Conservation (phyloP, 768 basidiomycete species). For the Tulasnella sp. region DNA sequence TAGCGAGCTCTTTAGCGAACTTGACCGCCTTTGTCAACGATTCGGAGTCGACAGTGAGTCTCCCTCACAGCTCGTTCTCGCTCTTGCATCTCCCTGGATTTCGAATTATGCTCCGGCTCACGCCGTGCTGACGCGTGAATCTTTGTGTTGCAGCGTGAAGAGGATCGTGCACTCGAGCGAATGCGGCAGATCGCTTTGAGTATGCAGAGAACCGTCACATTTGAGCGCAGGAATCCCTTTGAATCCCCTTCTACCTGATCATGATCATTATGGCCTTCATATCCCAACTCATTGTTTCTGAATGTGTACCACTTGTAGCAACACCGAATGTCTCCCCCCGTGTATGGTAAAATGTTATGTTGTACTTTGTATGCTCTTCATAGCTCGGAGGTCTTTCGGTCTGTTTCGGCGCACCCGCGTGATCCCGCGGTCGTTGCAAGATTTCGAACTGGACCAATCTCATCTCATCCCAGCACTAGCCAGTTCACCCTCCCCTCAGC, state of each 20-base stretch:
- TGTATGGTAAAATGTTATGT: background rate
- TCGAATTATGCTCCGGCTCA: background rate
- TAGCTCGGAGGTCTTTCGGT: background rate
- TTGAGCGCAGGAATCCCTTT: conserved; percentile 7
- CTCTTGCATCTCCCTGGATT: background rate
- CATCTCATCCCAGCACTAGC: background rate
- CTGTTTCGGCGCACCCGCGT: background rate
- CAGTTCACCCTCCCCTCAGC: background rate
- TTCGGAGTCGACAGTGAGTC: conserved; percentile 17
- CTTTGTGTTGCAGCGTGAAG: conserved; percentile 16
- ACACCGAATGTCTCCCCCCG: too few relatives aligned
- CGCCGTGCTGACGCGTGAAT: background rate
- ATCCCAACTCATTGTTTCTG: background rate
- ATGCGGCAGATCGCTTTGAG: conserved; percentile 21
- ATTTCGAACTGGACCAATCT: background rate
- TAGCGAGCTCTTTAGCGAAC: conserved; percentile 21
- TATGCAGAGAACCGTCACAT: conserved; percentile 18
- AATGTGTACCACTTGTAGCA: background rate
- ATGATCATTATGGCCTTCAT: background rate
- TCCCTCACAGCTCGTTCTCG: background rate
- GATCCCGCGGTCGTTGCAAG: background rate
- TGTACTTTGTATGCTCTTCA: background rate
- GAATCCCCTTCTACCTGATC: background rate
- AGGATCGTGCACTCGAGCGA: conserved; percentile 19
- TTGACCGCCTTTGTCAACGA: conserved; percentile 22